Evolutionary conservation across 306 rosid genomes (phyloP).

Genomic region (Abrus precatorius): DNA sequence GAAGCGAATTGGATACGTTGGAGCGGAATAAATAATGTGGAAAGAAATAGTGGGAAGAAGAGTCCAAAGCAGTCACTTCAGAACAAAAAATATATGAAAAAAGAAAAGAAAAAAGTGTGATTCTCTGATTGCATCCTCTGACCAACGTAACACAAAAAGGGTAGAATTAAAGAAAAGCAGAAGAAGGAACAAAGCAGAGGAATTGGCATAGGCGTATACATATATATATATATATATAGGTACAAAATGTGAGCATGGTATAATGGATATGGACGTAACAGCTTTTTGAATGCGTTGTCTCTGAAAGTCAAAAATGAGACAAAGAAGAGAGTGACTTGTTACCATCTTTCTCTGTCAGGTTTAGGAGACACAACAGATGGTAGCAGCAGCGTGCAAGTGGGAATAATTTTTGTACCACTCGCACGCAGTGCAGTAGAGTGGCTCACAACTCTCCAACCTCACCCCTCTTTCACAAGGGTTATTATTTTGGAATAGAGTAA

Average conservation of each 20-base stretch:
- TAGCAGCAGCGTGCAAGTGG: constrained; percentile 11
- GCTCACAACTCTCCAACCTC: not conserved
- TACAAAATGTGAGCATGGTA: not conserved
- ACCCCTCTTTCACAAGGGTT: too few relatives aligned
- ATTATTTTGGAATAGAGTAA: too few relatives aligned
- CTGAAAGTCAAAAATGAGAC: constrained; percentile 11
- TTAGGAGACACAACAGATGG: constrained; percentile 40
- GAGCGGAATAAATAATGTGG: not conserved
- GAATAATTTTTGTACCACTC: constrained; percentile 43
- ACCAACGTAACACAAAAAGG: constrained; percentile 34
- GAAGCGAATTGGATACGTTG: constrained; percentile 16
- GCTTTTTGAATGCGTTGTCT: constrained; percentile 44
- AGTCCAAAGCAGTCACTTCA: constrained; percentile 37
- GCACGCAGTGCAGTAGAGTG: not conserved
- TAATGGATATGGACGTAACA: constrained; percentile 45
- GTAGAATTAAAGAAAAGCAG: constrained; percentile 13
- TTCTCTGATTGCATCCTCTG: constrained; percentile 38
- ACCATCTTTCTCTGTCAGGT: constrained; percentile 32
- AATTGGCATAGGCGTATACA: not conserved
- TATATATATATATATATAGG: not conserved
- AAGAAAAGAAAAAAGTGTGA: constrained; percentile 31
- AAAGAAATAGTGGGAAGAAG: constrained; percentile 25
- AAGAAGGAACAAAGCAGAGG: constrained; percentile 20
- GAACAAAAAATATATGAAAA: not conserved
- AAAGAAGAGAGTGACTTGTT: constrained; percentile 30